phyloP scores from a whole-genome alignment of 2,329 filamentous ascomycete genomes.

The Alternaria hordeiaustralica region DNA sequence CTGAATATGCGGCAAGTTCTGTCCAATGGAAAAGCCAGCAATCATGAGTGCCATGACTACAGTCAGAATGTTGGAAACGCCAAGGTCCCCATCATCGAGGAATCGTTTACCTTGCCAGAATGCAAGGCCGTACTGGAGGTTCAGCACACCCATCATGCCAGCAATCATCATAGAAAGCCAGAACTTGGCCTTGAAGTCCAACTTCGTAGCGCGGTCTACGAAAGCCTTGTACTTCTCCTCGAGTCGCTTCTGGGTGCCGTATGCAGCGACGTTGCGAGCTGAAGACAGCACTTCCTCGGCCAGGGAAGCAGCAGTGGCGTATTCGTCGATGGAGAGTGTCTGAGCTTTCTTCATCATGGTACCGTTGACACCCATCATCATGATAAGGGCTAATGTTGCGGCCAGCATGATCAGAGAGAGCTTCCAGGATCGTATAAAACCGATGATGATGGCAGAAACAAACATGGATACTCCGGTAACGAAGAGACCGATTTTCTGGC shows the following conservation, averaged over 20 bases:
- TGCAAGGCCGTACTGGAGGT: slow-evolving; percentile 67
- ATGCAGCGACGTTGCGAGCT: slow-evolving; percentile 89
- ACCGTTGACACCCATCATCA: slow-evolving; percentile 74
- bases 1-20: slow-evolving; percentile 72
- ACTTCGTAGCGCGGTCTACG: slow-evolving; percentile 73
- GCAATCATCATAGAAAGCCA: slow-evolving; percentile 80
- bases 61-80: slow-evolving; percentile 76
- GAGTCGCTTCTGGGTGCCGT: slow-evolving; percentile 92
- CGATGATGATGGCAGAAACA: slow-evolving; percentile 87
- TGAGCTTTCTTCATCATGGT: slow-evolving; percentile 86
- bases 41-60: slow-evolving; percentile 93
- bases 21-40: slow-evolving; percentile 88
- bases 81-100: slow-evolving; percentile 62
- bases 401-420: slow-evolving; percentile 85
- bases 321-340: slow-evolving; percentile 72
- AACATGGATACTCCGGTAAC: slow-evolving; percentile 60
- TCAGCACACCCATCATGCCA: slow-evolving; percentile 81
- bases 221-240: slow-evolving; percentile 83
- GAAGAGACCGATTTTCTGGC: slow-evolving; percentile 48
- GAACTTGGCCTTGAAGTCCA: slow-evolving; percentile 77
- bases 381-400: slow-evolving; percentile 78
- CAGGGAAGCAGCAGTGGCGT: slow-evolving; percentile 83
- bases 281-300: slow-evolving; percentile 96
- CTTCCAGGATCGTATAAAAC: slow-evolving; percentile 92
- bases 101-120: slow-evolving; percentile 63